phyloP scores from a whole-genome alignment of 768 basidiomycete genomes.

The Lactarius vividus region DNA sequence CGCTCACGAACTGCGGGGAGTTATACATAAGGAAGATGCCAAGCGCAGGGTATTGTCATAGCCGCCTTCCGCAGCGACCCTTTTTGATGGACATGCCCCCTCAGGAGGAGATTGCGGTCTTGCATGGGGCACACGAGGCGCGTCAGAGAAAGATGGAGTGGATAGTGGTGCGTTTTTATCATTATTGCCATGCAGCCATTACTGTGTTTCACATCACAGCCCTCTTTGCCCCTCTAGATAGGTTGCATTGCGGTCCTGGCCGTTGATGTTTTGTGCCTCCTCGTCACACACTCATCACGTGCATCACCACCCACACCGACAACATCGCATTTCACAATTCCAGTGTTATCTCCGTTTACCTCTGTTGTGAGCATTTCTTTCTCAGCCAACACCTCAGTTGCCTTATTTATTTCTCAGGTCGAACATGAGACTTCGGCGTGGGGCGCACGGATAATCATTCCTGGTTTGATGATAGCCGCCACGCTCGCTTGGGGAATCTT shows the following conservation, averaged over 20 bases:
- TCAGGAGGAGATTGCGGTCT: conserved; percentile 20
- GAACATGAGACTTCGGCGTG: conserved; percentile 70
- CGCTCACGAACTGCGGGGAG: conserved; percentile 45
- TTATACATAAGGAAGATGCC: conserved; percentile 42
- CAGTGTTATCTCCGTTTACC: conserved; percentile 74
- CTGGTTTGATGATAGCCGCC: conserved; percentile 42
- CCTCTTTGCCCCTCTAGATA: neutral
- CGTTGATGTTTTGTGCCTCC: conserved; percentile 15
- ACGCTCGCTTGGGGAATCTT: conserved; percentile 43
- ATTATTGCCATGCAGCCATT: conserved; percentile 12
- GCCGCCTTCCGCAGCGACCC: neutral
- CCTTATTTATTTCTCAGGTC: conserved; percentile 42
- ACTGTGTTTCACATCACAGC: neutral
- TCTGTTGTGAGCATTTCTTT: conserved; percentile 56
- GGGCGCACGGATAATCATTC: conserved; percentile 45
- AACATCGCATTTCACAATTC: conserved; percentile 69
- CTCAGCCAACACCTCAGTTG: neutral
- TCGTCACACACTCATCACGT: neutral
- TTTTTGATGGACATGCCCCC: conserved; percentile 44
- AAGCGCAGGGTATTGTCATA: conserved; percentile 46
- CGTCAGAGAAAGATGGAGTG: conserved; percentile 13
- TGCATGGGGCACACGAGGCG: conserved; percentile 10
- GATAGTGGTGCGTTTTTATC: conserved; percentile 16
- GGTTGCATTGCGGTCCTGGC: conserved; percentile 22
- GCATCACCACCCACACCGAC: conserved; percentile 11